Base-by-base conservation (phyloP, 176 grass and related monocot species). In the Carex cristatella region DNA sequence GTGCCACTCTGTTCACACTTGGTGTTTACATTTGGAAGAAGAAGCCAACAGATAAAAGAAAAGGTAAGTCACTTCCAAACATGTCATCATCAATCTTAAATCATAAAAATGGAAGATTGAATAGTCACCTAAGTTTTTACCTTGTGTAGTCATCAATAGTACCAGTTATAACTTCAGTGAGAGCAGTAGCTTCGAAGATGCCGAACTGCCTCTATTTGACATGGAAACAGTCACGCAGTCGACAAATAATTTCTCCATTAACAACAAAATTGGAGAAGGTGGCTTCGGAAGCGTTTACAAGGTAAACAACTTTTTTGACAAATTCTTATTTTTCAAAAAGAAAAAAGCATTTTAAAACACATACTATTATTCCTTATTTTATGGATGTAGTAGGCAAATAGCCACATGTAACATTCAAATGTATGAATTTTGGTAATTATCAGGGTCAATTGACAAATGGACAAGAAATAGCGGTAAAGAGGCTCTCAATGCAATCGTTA, bases 401-500 rank as follows among this genome's bases (percentile, higher is more conserved):
- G 38, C 12, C 16, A 81, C 2, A 65, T 30, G 51, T 23, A 81
- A 4, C 28, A 4, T 19, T 46, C 8, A 16, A 51, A 68, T 66
- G 4, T 69, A 55, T 68, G n/a, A 78, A 78, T 57, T 32, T 40
- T 14, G 81, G 68, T 11, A 9, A 12, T 79, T 53, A n/a, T 30
- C 42, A 94, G 87, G 92, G 89, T 33, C 19, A 84, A 33, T 56
- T 94, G 14, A 19, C 54, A 56, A 62, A n/a, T 80, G 83, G 74
- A 32, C 80, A 86, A 81, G 89, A 89, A 72, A 86, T 94, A 68
- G 92, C 89, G 32, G 55, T 94, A 19, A 91, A 94, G 64, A 89
- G 87, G 40, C 86, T 90, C 10, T 84, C 73, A 11, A 85, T 53
- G 18, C 57, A 71, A 59, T 90, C 89, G 2, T 49, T 12, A 0